Percentiles rank a stretch among this genome's conserved stretches.
These are phyloP conservation scores for Galium porrigens DNA, from an alignment of 305 asterid genomes.

Conservation along the genomic window DNA sequence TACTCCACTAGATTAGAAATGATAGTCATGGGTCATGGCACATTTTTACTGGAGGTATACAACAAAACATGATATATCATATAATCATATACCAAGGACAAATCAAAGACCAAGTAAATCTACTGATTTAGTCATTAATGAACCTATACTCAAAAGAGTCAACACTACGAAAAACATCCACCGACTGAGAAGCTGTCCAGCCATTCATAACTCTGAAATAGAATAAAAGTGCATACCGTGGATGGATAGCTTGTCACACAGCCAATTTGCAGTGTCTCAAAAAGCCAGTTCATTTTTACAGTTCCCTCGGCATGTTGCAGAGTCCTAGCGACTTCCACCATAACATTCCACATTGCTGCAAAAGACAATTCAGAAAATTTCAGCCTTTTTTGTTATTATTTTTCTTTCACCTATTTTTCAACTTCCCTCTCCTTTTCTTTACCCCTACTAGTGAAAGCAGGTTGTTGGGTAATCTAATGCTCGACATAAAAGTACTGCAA, in stretches of 20 bases:
- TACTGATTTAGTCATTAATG: slow-evolving; percentile 1
- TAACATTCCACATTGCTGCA: slow-evolving; percentile 69
- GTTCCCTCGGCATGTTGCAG: slow-evolving; percentile 50
- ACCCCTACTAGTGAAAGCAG: neutral
- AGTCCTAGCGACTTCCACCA: slow-evolving; percentile 51
- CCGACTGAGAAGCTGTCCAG: neutral
- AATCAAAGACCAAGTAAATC: neutral
- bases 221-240: slow-evolving; percentile 36
- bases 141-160: too few species aligned
- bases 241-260: slow-evolving; percentile 75
- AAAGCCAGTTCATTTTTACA: slow-evolving; percentile 70
- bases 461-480: neutral
- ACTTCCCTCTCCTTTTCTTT: neutral
- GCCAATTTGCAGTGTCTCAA: slow-evolving; percentile 63
- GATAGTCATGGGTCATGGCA: neutral
- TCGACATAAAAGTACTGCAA: neutral
- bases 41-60: neutral
- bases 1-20: neutral
- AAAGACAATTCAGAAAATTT: neutral
- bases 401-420: neutral
- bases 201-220: neutral
- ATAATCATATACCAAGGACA: too few species aligned
- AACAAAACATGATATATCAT: too few species aligned
- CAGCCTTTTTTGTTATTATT: neutral
- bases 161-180: neutral